phyloP scores from a whole-genome alignment of 345 rosid species.

The Moringa oleifera region DNA sequence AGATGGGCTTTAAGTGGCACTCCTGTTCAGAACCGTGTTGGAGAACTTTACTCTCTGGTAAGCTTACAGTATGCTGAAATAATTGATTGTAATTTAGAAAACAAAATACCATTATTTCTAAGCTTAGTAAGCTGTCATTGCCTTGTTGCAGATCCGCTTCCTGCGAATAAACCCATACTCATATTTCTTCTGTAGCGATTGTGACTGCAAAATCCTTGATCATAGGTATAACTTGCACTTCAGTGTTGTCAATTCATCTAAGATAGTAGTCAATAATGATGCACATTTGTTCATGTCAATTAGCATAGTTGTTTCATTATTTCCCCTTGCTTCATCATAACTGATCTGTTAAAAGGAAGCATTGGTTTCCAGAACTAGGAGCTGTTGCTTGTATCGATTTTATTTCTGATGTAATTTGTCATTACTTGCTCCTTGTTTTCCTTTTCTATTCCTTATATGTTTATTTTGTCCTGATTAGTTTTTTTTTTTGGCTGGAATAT shows the following conservation, averaged over 20 bases:
- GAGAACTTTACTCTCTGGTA: conserved; percentile 95
- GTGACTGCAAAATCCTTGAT: conserved; percentile 88
- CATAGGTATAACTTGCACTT: conserved; percentile 45
- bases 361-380: not conserved
- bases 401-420: not conserved
- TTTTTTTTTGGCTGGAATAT: not conserved
- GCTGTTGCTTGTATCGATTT: not conserved
- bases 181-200: conserved; percentile 90
- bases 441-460: not conserved
- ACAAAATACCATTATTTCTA: conserved; percentile 12
- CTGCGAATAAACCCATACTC: conserved; percentile 83
- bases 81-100: conserved; percentile 6
- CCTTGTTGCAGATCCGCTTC: conserved; percentile 72
- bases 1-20: conserved; percentile 99
- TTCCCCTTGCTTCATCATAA: not conserved
- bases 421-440: not conserved
- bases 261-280: too few species aligned
- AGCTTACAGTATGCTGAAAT: conserved; percentile 25
- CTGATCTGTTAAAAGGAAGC: not conserved
- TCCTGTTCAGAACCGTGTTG: conserved; percentile 98
- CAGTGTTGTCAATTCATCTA: too few species aligned
- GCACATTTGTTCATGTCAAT: not conserved
- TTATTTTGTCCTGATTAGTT: too few species aligned
- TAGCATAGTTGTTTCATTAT: not conserved
- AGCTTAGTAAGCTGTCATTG: conserved; percentile 16